Percentiles rank a stretch among this genome's conserved stretches.
Evolutionary conservation across 345 rosid genomes (phyloP).

Genomic region (Eucalyptus pumila): DNA sequence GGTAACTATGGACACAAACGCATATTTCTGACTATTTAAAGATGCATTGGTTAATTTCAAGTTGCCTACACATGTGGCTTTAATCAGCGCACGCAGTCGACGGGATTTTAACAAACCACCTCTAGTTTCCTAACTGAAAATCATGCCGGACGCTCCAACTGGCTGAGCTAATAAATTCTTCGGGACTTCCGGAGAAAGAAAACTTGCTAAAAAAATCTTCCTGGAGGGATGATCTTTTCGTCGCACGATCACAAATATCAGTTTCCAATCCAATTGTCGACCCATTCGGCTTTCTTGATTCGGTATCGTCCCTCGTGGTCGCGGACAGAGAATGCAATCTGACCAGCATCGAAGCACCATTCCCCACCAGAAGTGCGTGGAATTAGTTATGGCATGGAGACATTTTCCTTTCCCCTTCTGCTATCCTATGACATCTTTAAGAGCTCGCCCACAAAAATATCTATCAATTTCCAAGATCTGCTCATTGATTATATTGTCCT

Average conservation of each 20-base stretch:
- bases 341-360: no score
- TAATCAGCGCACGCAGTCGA: neutral
- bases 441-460: no score
- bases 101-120: neutral
- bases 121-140: neutral
- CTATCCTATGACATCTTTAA: no score
- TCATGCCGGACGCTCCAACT: neutral
- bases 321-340: no score
- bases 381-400: no score
- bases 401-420: no score
- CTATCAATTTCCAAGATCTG: no score
- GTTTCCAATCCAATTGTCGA: neutral
- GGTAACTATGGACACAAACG: neutral
- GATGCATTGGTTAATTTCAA: neutral
- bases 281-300: no score
- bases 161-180: neutral
- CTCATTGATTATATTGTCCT: no score
- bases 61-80: neutral
- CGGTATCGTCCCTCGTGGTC: no score
- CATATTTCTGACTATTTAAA: neutral
- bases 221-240: neutral
- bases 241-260: fast-evolving
- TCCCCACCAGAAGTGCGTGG: no score
- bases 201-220: neutral
- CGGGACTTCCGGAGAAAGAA: neutral